These are phyloP conservation scores for Eucalyptus microcorys DNA, from an alignment of 345 rosid genomes.

Conservation along the genomic window DNA sequence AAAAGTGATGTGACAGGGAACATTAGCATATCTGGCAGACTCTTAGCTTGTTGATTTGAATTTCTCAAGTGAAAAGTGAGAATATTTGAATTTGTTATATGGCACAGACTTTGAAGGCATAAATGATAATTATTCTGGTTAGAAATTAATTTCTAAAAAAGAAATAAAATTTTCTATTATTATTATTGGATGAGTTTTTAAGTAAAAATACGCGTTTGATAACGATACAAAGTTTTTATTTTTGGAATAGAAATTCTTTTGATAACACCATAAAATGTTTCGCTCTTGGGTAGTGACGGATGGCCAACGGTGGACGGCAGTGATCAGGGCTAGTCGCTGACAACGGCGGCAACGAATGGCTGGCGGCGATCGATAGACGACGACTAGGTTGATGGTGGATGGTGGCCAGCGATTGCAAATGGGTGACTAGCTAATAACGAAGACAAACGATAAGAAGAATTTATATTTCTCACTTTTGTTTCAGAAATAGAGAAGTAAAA, in stretches of 20 bases:
- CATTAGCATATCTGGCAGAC: background rate
- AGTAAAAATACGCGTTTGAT: fast-evolving
- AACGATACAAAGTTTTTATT: fast-evolving
- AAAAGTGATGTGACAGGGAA: background rate
- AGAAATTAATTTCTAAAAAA: too few relatives aligned
- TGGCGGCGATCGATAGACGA: fast-evolving
- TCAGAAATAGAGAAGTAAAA: too few relatives aligned
- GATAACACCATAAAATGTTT: fast-evolving
- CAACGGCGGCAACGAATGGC: fast-evolving
- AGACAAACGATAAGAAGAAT: too few relatives aligned
- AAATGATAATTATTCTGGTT: too few relatives aligned
- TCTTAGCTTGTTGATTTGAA: background rate
- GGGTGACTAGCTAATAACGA: fast-evolving
- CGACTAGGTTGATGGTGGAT: too few relatives aligned
- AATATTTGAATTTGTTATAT: background rate
- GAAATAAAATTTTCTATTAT: too few relatives aligned
- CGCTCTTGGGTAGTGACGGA: fast-evolving
- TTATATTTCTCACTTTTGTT: too few relatives aligned
- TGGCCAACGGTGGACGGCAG: fast-evolving
- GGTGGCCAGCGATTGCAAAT: too few relatives aligned
- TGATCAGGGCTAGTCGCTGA: fast-evolving
- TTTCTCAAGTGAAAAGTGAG: background rate
- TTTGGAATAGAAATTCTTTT: too few relatives aligned
- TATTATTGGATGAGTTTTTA: too few relatives aligned
- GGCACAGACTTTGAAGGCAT: fast-evolving